Base-by-base conservation (phyloP, 2,329 filamentous ascomycete genomes). In the Fusarium concolor region DNA sequence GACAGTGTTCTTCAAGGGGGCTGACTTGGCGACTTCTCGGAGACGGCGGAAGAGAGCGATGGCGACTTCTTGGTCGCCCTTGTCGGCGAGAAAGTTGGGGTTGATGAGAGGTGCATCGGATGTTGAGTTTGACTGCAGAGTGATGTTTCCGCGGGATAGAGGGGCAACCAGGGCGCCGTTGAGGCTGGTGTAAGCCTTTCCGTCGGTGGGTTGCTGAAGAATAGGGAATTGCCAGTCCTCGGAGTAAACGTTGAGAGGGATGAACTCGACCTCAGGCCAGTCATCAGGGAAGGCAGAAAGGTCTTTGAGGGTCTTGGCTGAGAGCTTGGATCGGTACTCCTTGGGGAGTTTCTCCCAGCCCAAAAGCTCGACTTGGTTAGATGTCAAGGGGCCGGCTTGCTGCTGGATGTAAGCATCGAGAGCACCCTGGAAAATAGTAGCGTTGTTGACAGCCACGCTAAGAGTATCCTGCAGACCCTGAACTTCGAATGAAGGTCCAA, bases 41-140 rank as follows among this genome's bases (percentile, higher is more conserved):
- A 78, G 67, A 5, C 85, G 80, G 50, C 78, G 80, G 64, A 81
- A 82, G 0, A 76, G 72, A 0, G 79, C 78, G 11, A 86, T 65
- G 6, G 82, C 80, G 5, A 86, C 71, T 15, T 84, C 80, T 24
- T 78, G 67, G 39, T 87, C 85, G 2, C 77, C 74, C 10, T 78
- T 77, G 11, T 80, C 75, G 3, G 74, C 74, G 2, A 86, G 74
- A 77, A 80, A 86, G 64, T 82, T 82, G 2, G 82, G 80, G 62
- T 84, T 76, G 59, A 85, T 80, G 14, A 81, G 67, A 0, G 84
- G 84, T 11, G 72, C 68, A 20, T 80, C 77, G 1, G 68, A 62
- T 1, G 74, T 78, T 15, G 78, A 73, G n/a, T 71, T 51, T 0
- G 78, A 80, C 1, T 52, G 49, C n/a, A 86, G 76, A 0, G 78